A percentile compares a stretch with the other conserved stretches of the same genome.
Conservation (phyloP, 257 asterid species). For the Solanum virginianum region DNA sequence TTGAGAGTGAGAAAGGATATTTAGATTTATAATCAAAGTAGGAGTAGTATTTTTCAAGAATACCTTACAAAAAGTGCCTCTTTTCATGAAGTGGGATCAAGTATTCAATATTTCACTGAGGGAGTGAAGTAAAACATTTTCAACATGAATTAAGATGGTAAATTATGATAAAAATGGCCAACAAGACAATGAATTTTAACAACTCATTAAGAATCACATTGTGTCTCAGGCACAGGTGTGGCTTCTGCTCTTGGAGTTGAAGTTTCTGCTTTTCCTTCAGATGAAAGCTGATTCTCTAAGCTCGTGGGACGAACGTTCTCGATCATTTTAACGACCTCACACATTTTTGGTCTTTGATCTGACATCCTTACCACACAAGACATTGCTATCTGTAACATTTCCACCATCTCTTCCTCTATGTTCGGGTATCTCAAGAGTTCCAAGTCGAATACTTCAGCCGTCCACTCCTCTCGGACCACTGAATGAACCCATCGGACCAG, state of each 20-base stretch:
- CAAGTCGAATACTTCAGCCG: slow-evolving; percentile 73
- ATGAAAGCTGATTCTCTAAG: neutral
- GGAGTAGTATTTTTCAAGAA: neutral
- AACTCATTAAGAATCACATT: neutral
- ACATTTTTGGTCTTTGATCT: slow-evolving; percentile 65
- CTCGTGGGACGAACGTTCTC: slow-evolving; percentile 25
- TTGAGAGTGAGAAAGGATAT: neutral
- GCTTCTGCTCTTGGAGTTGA: slow-evolving; percentile 18
- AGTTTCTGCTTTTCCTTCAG: slow-evolving; percentile 16
- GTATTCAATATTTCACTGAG: slow-evolving; percentile 25
- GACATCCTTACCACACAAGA: slow-evolving; percentile 53
- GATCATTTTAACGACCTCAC: slow-evolving; percentile 46
- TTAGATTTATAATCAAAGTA: neutral
- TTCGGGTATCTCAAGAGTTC: slow-evolving; percentile 54
- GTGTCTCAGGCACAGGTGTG: neutral
- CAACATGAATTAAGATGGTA: neutral
- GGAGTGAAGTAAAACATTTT: slow-evolving; percentile 15
- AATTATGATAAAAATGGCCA: neutral
- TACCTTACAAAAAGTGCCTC: neutral
- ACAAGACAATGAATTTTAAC: neutral
- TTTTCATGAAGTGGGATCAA: slow-evolving; percentile 2
- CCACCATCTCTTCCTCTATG: slow-evolving; percentile 75
- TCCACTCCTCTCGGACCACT: slow-evolving; percentile 85
- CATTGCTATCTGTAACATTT: slow-evolving; percentile 64
- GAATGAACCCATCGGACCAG: slow-evolving; percentile 85